These are phyloP conservation scores for Allium sativum DNA, from an alignment of 106 monocot species.

Conservation along the genomic window DNA sequence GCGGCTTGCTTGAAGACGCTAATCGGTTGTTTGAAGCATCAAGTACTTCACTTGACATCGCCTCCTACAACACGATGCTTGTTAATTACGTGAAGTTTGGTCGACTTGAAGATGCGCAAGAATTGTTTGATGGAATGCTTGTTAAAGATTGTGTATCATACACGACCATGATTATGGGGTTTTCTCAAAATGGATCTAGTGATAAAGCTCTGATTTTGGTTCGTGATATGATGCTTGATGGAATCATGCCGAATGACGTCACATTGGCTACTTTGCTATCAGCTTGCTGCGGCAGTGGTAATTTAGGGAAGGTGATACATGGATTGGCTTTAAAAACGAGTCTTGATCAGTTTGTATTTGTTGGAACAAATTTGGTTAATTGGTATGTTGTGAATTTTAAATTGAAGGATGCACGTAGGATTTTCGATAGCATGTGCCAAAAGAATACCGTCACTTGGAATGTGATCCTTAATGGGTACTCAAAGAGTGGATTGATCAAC, in stretches of 20 bases:
- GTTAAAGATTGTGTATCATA: slow-evolving; percentile 36
- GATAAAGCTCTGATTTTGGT: slow-evolving; percentile 26
- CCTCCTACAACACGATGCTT: slow-evolving; percentile 45
- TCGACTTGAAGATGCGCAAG: slow-evolving; percentile 14
- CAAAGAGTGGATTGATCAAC: slow-evolving; percentile 38
- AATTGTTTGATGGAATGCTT: slow-evolving; percentile 35
- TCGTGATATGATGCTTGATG: slow-evolving; percentile 28
- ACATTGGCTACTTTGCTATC: slow-evolving; percentile 41
- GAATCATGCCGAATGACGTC: slow-evolving; percentile 42
- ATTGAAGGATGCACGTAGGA: slow-evolving; percentile 19
- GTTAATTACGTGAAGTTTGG: slow-evolving; percentile 11
- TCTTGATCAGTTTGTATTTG: slow-evolving; percentile 34
- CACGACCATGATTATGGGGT: slow-evolving; percentile 51
- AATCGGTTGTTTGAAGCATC: slow-evolving; percentile 10
- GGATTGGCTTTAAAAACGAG: slow-evolving; percentile 20
- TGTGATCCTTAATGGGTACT: slow-evolving; percentile 61
- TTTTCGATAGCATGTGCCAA: slow-evolving; percentile 33
- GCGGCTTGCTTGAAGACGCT: not conserved
- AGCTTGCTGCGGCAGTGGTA: slow-evolving; percentile 13
- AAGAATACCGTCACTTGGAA: slow-evolving; percentile 68
- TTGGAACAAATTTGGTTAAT: slow-evolving; percentile 68
- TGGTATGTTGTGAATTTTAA: slow-evolving; percentile 19
- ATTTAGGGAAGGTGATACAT: slow-evolving; percentile 17
- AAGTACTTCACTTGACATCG: slow-evolving; percentile 17
- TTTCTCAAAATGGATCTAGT: slow-evolving; percentile 13